A percentile compares a stretch with the other conserved stretches of the same genome.
These are phyloP conservation scores for Citrus australasica DNA, from an alignment of 345 rosid genomes.

Conservation along the genomic window DNA sequence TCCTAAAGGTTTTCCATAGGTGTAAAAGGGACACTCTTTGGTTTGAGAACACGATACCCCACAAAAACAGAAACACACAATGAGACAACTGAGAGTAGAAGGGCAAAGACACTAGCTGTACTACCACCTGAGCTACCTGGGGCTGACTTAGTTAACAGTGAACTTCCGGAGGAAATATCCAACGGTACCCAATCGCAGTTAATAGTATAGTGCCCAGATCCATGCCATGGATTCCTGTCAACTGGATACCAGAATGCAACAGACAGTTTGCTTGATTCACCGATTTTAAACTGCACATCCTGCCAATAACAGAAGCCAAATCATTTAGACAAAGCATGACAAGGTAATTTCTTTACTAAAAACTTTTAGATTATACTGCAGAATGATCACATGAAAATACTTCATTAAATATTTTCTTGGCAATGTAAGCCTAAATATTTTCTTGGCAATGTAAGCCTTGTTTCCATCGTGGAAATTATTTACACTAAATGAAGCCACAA, in stretches of 20 bases:
- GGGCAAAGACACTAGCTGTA: constrained; percentile 52
- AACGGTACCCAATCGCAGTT: constrained; percentile 79
- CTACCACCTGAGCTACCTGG: constrained; percentile 39
- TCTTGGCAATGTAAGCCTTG: background rate
- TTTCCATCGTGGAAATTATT: background rate
- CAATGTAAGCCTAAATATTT: background rate
- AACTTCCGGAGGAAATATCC: constrained; percentile 52
- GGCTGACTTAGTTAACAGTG: constrained; percentile 27
- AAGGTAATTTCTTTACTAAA: constrained; percentile 25
- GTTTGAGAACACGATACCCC: constrained; percentile 43
- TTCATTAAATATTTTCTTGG: background rate
- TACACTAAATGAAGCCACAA: background rate
- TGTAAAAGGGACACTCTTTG: constrained; percentile 31
- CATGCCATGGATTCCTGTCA: constrained; percentile 75
- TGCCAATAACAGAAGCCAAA: constrained; percentile 31
- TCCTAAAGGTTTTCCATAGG: constrained; percentile 46
- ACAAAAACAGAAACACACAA: constrained; percentile 60
- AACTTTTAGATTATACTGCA: background rate
- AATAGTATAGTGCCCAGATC: constrained; percentile 81
- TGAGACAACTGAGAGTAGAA: constrained; percentile 59
- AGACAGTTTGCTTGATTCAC: constrained; percentile 65
- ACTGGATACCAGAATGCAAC: constrained; percentile 95
- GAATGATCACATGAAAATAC: background rate
- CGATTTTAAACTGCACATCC: constrained; percentile 88
- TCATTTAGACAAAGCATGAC: background rate